A percentile compares a stretch with the other conserved stretches of the same genome.
Evolutionary conservation across 371 early-diverging fungal genomes (phyloP).

Genomic region (Mortierella sp.): DNA sequence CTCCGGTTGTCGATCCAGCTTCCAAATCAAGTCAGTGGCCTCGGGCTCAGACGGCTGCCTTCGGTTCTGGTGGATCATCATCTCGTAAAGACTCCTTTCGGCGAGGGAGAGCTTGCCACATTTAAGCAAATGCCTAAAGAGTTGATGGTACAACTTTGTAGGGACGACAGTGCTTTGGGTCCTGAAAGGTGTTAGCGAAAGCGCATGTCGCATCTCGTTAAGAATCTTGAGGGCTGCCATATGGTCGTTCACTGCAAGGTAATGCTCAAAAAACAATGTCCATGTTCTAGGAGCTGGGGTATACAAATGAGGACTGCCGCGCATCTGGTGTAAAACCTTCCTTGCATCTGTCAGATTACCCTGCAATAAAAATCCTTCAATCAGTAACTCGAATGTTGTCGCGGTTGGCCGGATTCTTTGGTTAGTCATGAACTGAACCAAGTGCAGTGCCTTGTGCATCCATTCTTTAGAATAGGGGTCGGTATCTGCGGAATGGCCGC

Average conservation of each 20-base stretch:
- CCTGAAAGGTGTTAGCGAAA: neutral
- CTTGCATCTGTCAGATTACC: slow-evolving; percentile 18
- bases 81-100: slow-evolving; percentile 44
- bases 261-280: slow-evolving; percentile 39
- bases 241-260: slow-evolving; percentile 23
- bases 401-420: slow-evolving; percentile 24
- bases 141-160: slow-evolving; percentile 22
- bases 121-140: slow-evolving; percentile 33
- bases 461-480: slow-evolving; percentile 24
- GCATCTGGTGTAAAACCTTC: slow-evolving; percentile 21
- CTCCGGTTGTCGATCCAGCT: slow-evolving; percentile 19
- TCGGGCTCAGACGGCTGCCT: slow-evolving; percentile 26
- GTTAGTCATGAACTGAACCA: slow-evolving; percentile 30
- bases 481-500: neutral
- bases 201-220: slow-evolving; percentile 36
- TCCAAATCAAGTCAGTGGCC: slow-evolving; percentile 47
- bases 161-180: slow-evolving; percentile 10
- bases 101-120: slow-evolving; percentile 22
- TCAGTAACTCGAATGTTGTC: slow-evolving; percentile 28
- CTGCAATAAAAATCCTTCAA: slow-evolving; percentile 36
- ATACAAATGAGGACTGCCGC: slow-evolving; percentile 37
- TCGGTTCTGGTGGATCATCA: slow-evolving; percentile 31
- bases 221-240: slow-evolving; percentile 19
- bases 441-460: slow-evolving; percentile 37
- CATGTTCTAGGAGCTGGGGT: slow-evolving; percentile 36